Evolutionary conservation across 192 early-diverging fungal species (phyloP).

Genomic region (Linnemannia hyalina): DNA sequence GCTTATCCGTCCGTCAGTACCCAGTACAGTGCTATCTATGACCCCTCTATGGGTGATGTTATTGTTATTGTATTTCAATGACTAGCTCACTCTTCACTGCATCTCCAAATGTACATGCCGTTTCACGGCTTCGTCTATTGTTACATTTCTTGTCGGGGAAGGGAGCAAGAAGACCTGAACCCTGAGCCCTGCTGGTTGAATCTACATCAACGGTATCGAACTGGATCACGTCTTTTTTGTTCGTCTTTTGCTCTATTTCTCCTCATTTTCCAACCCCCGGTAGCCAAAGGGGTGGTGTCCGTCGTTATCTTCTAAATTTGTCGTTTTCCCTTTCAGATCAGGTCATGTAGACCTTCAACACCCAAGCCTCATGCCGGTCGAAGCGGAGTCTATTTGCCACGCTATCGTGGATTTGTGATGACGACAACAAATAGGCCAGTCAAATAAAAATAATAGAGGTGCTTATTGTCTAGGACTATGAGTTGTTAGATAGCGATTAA

Average conservation of each 20-base stretch:
- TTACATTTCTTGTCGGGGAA: background rate
- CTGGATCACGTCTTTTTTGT: background rate
- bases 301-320: background rate
- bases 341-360: background rate
- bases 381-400: slow-evolving; percentile 4
- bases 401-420: background rate
- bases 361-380: background rate
- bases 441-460: background rate
- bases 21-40: too few species aligned
- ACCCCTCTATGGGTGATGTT: too few species aligned
- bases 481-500: background rate
- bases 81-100: background rate
- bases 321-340: background rate
- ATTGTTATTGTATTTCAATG: too few species aligned
- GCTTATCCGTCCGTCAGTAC: too few species aligned
- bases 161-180: background rate
- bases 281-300: background rate
- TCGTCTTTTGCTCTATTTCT: background rate
- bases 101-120: slow-evolving; percentile 4
- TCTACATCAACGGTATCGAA: background rate
- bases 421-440: background rate
- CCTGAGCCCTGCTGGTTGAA: background rate
- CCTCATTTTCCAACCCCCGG: background rate
- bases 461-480: background rate
- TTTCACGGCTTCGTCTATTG: background rate